Conservation (phyloP, 2,329 filamentous ascomycete species). For the Samsoniella hepiali region DNA sequence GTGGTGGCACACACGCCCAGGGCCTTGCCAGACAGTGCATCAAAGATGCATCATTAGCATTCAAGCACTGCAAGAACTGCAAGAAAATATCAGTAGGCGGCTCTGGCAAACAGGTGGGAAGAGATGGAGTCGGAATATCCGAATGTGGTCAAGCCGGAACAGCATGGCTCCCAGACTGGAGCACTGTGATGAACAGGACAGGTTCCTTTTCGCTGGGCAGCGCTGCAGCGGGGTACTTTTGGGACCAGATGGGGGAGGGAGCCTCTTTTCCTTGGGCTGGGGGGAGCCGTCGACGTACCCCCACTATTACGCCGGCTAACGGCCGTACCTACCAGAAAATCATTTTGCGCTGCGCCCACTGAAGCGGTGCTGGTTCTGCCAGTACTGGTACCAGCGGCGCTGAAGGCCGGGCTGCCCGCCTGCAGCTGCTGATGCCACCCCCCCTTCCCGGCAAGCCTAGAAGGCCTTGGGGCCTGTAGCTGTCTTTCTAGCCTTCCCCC, state of each 20-base stretch:
- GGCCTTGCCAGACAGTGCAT: conserved; percentile 1
- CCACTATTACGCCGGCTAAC: conserved; percentile 59
- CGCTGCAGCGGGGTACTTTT: conserved; percentile 20
- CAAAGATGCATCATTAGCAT: not conserved
- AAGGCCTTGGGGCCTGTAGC: too few species aligned
- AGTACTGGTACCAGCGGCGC: too few species aligned
- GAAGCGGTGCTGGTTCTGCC: not conserved
- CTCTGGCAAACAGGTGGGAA: not conserved
- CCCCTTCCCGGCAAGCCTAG: not conserved
- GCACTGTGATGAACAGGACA: not conserved
- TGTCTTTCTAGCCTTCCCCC: too few species aligned
- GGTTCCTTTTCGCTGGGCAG: conserved; percentile 15
- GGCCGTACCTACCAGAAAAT: conserved; percentile 47
- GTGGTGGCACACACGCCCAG: not conserved
- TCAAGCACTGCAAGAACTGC: not conserved
- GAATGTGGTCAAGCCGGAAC: not conserved
- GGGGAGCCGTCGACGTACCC: conserved; percentile 27
- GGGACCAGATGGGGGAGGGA: not conserved
- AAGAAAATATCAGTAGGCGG: not conserved
- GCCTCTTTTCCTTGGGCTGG: conserved; percentile 6
- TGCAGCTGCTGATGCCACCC: not conserved
- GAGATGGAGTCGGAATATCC: conserved; percentile 6
- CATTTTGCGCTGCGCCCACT: conserved; percentile 25
- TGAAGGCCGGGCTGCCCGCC: not conserved
- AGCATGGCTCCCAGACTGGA: not conserved